Conservation (phyloP, 768 basidiomycete genomes). For the Coprinopsis marcescibilis region DNA sequence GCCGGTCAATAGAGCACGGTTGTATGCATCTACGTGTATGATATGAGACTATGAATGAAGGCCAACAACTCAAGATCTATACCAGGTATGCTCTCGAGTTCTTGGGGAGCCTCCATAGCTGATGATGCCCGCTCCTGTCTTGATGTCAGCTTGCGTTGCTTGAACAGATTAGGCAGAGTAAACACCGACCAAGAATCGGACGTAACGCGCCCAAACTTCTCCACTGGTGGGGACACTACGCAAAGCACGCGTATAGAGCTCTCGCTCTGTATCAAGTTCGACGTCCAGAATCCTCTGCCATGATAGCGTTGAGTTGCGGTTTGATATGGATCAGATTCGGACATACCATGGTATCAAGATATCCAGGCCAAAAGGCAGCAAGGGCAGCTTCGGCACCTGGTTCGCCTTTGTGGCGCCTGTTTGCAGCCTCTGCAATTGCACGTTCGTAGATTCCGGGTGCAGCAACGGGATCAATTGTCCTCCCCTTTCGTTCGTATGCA, state of each 20-base stretch:
- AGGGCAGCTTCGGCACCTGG: slow-evolving; percentile 51
- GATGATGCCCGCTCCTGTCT: slow-evolving; percentile 39
- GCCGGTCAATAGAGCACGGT: slow-evolving; percentile 48
- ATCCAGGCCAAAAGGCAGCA: slow-evolving; percentile 66
- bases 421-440: slow-evolving; percentile 68
- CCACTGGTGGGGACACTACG: slow-evolving; percentile 74
- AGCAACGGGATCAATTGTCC: slow-evolving; percentile 52
- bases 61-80: too few species aligned
- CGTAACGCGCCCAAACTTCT: slow-evolving; percentile 73
- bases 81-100: too few species aligned
- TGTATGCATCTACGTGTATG: slow-evolving; percentile 44
- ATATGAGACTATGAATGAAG: too few species aligned
- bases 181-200: slow-evolving; percentile 57
- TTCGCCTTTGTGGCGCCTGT: slow-evolving; percentile 48
- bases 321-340: background rate
- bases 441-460: slow-evolving; percentile 64
- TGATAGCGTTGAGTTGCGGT: background rate
- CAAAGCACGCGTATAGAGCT: slow-evolving; percentile 49
- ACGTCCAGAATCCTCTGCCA: slow-evolving; percentile 42
- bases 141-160: background rate
- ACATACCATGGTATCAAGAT: slow-evolving; percentile 64
- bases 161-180: background rate
- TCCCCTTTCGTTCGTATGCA: slow-evolving; percentile 54
- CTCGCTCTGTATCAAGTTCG: slow-evolving; percentile 35
- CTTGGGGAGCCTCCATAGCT: slow-evolving; percentile 23